Base-by-base conservation (phyloP, 1,284 basidiomycete genomes). In the Ceratorhiza oryzae-sativae region DNA sequence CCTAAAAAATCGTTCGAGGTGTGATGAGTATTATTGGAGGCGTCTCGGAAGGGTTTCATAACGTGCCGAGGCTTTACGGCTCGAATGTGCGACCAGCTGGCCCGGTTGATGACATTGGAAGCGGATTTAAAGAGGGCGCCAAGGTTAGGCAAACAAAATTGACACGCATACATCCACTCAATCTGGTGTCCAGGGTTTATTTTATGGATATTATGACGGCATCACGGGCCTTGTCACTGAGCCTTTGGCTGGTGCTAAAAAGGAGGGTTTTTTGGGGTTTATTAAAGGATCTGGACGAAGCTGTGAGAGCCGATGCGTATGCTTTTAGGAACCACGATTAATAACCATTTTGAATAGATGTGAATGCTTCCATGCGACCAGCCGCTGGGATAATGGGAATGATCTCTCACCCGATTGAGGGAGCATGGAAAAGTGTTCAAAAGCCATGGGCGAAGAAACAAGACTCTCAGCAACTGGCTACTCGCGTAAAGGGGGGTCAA, bases 201-300 rank as follows among this genome's bases (percentile, higher is more conserved):
- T 78, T 42, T 80, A 77, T 58, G 81, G 85, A 3, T 83, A 83
- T 60, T 84, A 83, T 75, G 86, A 87, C 76, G 86, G 85, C 13
- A 84, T 87, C 62, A 84, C 84, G 0, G 86, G 85, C 1, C 79
- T 87, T 1, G 82, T 86, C n/a, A 82, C 78, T 15, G 85, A 86
- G 75, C 85, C 86, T 0, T 71, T 83, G 6, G 78, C 81, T 74
- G 85, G 85, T 0, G 84, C 80, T 4, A 82, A 84, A 79, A 83
- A 85, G 75, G 84, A 84, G 75, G 83, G 84, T 18, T 80, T 83
- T 41, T 51, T 82, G 9, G 85, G 86, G 3, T 83, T 81, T 2
- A 77, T 86, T 72, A 86, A 86, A 76, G 85, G 85, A 0, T 81
- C 83, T 30, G 84, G 82, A 13, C 77, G 84, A 56, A 84, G 84